These are phyloP conservation scores for Talaromyces sp. DNA, from an alignment of 2,329 filamentous ascomycete genomes.

Conservation along the genomic window DNA sequence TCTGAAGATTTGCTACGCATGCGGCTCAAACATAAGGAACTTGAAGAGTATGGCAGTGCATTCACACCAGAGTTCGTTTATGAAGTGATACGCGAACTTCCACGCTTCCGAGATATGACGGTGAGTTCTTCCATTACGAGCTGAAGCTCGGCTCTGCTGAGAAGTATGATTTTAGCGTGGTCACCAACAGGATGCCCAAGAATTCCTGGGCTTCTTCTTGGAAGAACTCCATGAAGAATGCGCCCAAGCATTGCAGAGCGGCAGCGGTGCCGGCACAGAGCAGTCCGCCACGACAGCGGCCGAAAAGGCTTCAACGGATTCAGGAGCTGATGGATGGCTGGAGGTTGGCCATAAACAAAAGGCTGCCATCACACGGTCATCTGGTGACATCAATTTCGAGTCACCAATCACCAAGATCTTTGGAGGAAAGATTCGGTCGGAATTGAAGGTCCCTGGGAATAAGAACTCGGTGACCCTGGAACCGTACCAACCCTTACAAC, in stretches of 20 bases:
- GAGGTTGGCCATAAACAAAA: slow-evolving; percentile 94
- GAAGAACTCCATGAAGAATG: slow-evolving; percentile 94
- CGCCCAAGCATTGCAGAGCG: slow-evolving; percentile 64
- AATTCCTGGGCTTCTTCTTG: slow-evolving; percentile 89
- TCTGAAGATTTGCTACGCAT: slow-evolving; percentile 69
- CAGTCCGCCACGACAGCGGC: slow-evolving; percentile 42
- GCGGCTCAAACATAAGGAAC: slow-evolving; percentile 72
- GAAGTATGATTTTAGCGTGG: slow-evolving; percentile 57
- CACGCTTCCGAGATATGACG: slow-evolving; percentile 88
- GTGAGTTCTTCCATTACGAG: slow-evolving; percentile 47
- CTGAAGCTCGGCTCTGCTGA: not conserved
- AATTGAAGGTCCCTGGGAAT: slow-evolving; percentile 77
- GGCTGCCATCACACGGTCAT: slow-evolving; percentile 77
- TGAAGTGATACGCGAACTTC: slow-evolving; percentile 79
- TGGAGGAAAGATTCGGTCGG: slow-evolving; percentile 83
- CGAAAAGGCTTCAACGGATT: slow-evolving; percentile 33
- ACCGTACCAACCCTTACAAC: slow-evolving; percentile 87
- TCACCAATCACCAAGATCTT: slow-evolving; percentile 94
- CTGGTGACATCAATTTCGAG: slow-evolving; percentile 65
- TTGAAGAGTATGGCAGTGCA: slow-evolving; percentile 85
- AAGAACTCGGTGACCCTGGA: slow-evolving; percentile 90
- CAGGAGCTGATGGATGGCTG: slow-evolving; percentile 69
- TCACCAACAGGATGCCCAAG: slow-evolving; percentile 96
- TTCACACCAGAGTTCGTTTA: slow-evolving; percentile 96
- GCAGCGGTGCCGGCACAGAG: slow-evolving; percentile 39